phyloP scores from a whole-genome alignment of 2,329 filamentous ascomycete species.

The Alternaria burnsii region DNA sequence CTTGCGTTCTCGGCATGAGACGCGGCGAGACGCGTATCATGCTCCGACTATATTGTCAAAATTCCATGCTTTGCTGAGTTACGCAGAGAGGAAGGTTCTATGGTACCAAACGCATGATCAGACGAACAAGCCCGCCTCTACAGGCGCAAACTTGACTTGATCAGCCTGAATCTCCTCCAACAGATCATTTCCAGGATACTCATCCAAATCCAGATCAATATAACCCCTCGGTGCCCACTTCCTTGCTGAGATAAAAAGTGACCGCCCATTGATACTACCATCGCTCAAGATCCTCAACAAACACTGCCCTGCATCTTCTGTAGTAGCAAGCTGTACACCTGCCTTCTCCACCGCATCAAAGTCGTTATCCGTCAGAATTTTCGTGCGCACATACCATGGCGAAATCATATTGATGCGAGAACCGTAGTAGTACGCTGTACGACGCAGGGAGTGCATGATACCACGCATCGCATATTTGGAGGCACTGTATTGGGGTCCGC shows the following conservation, averaged over 20 bases:
- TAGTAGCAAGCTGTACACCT: slow-evolving; percentile 15
- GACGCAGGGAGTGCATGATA: slow-evolving; percentile 15
- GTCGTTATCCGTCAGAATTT: slow-evolving; percentile 12
- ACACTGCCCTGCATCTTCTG: slow-evolving; percentile 12
- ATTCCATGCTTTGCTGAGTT: background rate
- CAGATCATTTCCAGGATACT: slow-evolving; percentile 7
- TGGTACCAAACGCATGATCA: background rate
- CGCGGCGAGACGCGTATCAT: background rate
- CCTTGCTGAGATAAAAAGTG: slow-evolving; percentile 12
- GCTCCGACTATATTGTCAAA: background rate
- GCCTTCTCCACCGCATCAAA: slow-evolving; percentile 8
- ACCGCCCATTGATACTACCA: slow-evolving; percentile 6
- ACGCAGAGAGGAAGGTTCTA: background rate
- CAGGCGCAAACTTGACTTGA: slow-evolving; percentile 11
- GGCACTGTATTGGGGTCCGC: slow-evolving; percentile 14
- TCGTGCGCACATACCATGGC: slow-evolving; percentile 18
- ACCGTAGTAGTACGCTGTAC: slow-evolving; percentile 10
- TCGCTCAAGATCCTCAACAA: slow-evolving; percentile 15
- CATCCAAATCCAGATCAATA: slow-evolving; percentile 16
- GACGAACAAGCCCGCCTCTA: background rate
- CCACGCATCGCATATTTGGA: slow-evolving; percentile 22
- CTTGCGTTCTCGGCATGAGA: background rate
- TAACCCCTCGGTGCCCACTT: slow-evolving; percentile 20
- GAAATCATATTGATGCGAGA: slow-evolving; percentile 16
- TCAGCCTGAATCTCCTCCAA: slow-evolving; percentile 18